Conservation (phyloP, 345 rosid species). For the Eucalyptus marginata region DNA sequence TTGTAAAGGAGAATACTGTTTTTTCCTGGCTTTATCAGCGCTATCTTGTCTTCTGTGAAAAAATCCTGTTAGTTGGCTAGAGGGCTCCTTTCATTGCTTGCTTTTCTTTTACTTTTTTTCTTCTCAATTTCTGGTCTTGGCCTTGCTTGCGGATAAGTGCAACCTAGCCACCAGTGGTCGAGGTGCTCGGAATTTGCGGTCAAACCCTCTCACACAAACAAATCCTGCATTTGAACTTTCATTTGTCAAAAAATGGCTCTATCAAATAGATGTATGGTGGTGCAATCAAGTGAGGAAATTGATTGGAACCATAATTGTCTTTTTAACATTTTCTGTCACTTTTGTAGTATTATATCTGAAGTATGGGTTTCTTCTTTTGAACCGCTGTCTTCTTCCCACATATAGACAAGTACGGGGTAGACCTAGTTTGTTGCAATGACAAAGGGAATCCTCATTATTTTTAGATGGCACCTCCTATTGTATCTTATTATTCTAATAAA, state of each 20-base stretch:
- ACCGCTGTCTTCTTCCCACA: neutral
- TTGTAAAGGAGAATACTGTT: neutral
- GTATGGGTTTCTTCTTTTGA: neutral
- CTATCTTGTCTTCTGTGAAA: neutral
- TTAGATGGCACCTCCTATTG: neutral
- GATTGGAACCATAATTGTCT: neutral
- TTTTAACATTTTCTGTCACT: neutral
- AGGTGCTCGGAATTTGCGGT: slow-evolving; percentile 62
- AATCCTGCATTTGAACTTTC: slow-evolving; percentile 39
- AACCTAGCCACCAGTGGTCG: slow-evolving; percentile 71
- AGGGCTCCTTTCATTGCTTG: neutral
- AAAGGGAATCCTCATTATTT: neutral
- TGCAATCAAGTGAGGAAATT: neutral
- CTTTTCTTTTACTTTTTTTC: neutral
- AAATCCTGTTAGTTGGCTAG: neutral
- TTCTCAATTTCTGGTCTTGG: slow-evolving; percentile 10
- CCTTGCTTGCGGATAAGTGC: slow-evolving; percentile 61
- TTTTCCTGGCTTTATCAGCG: neutral
- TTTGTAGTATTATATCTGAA: neutral
- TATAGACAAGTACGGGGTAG: neutral
- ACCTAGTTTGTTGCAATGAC: neutral
- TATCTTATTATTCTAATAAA: neutral
- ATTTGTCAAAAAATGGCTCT: neutral
- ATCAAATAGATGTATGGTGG: neutral
- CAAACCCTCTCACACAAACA: slow-evolving; percentile 91